Conservation (phyloP, 2,329 filamentous ascomycete genomes). For the Mycosphaerella sp. region DNA sequence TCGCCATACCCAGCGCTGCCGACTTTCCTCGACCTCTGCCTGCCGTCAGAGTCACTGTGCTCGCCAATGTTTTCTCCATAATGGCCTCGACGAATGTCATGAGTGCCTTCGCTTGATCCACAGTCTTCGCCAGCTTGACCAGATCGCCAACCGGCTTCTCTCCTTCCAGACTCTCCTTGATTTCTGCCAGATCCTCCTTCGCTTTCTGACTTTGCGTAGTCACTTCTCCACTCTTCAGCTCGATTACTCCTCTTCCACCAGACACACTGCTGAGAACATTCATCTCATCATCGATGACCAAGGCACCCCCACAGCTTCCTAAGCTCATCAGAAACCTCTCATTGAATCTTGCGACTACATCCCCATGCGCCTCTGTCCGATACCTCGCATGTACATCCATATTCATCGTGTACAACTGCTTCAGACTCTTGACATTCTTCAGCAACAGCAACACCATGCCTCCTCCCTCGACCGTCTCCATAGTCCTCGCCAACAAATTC, state of each 20-base stretch:
- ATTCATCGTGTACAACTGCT: conserved; percentile 90
- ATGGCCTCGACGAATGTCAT: conserved; percentile 95
- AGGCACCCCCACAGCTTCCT: conserved; percentile 87
- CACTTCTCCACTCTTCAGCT: conserved; percentile 62
- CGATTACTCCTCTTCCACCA: conserved; percentile 82
- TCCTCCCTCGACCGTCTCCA: conserved; percentile 96
- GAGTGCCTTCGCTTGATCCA: conserved; percentile 95
- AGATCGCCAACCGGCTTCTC: conserved; percentile 80
- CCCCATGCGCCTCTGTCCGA: conserved; percentile 89
- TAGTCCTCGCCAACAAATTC: conserved; percentile 88
- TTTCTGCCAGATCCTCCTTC: conserved; percentile 68
- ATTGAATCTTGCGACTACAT: conserved; percentile 94
- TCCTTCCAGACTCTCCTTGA: conserved; percentile 83
- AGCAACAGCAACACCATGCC: conserved; percentile 83
- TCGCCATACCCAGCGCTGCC: conserved; percentile 86
- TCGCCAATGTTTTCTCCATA: conserved; percentile 87
- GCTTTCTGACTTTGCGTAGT: conserved; percentile 65
- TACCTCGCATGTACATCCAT: conserved; percentile 99
- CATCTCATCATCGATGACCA: conserved; percentile 95
- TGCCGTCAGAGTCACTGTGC: conserved; percentile 88
- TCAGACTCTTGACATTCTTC: conserved; percentile 94
- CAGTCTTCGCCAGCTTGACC: conserved; percentile 77
- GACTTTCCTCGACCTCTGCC: conserved; percentile 95
- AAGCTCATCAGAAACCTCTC: conserved; percentile 94
- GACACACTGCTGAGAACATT: conserved; percentile 90